Evolutionary conservation across 1,139 yeast genomes (phyloP).

Genomic region (Hyphopichia buzzinii): DNA sequence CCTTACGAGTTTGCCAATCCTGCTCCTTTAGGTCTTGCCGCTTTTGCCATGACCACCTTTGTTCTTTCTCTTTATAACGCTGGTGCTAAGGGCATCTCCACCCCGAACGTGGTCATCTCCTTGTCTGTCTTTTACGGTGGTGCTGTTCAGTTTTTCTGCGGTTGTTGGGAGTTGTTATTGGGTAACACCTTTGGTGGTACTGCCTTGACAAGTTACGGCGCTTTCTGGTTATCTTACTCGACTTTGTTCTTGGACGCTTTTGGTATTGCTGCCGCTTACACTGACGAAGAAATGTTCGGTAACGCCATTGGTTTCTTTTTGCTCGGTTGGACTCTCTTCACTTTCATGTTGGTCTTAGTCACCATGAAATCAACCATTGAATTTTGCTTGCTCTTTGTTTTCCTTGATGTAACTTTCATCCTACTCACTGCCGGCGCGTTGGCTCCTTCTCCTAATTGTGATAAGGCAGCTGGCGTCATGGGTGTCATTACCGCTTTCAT

Average conservation of each 20-base stretch:
- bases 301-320: conserved; percentile 60
- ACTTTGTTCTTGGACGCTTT: conserved; percentile 56
- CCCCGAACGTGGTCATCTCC: conserved; percentile 42
- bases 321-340: conserved; percentile 66
- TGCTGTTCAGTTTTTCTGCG: conserved; percentile 60
- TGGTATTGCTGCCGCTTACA: conserved; percentile 53
- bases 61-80: conserved; percentile 43
- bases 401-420: conserved; percentile 54
- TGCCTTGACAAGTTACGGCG: conserved; percentile 69
- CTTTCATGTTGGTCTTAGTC: conserved; percentile 54
- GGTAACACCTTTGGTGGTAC: conserved; percentile 69
- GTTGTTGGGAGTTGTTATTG: conserved; percentile 60
- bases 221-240: conserved; percentile 71
- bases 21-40: conserved; percentile 58
- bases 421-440: conserved; percentile 52
- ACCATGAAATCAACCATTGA: conserved; percentile 68
- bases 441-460: conserved; percentile 27
- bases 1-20: conserved; percentile 48
- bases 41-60: conserved; percentile 52
- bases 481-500: conserved; percentile 67
- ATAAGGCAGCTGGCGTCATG: conserved; percentile 68
- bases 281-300: conserved; percentile 38
- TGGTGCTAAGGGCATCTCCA: conserved; percentile 35
- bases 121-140: conserved; percentile 57
- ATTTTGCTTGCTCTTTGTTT: conserved; percentile 51